Percentiles rank a stretch among this genome's conserved stretches.
phyloP scores from a whole-genome alignment of 441 rosid genomes.

The Sinapis alba region DNA sequence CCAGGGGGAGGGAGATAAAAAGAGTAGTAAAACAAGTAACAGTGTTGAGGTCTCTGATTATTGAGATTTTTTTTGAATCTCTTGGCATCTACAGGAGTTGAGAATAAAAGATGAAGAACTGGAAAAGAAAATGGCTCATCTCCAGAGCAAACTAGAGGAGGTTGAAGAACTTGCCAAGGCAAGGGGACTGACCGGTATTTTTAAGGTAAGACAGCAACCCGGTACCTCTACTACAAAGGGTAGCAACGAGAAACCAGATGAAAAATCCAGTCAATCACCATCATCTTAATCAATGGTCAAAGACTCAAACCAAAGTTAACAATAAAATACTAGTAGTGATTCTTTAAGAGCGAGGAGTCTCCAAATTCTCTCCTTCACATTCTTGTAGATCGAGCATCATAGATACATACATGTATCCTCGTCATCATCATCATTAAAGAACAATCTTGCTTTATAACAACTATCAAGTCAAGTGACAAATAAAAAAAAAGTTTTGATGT shows the following conservation, averaged over 20 bases:
- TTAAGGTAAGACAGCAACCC: conserved; percentile 46
- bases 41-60: conserved; percentile 5
- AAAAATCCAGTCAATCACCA: conserved; percentile 18
- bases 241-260: conserved; percentile 18
- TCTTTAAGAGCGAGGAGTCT: conserved; percentile 28
- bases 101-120: conserved; percentile 49
- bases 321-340: conserved; percentile 19
- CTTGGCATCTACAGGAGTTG: conserved; percentile 54
- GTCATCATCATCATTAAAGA: background rate
- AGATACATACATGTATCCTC: background rate
- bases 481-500: conserved; percentile 22
- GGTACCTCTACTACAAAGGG: background rate
- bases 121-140: conserved; percentile 56
- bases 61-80: conserved; percentile 13
- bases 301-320: conserved; percentile 14
- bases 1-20: background rate
- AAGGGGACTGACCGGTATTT: conserved; percentile 66
- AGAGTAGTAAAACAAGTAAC: background rate
- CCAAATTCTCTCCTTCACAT: conserved; percentile 9
- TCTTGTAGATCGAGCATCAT: conserved; percentile 20
- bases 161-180: conserved; percentile 72
- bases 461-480: background rate
- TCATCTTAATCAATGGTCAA: background rate
- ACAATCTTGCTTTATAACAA: conserved; percentile 26
- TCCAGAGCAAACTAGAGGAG: conserved; percentile 63